Evolutionary conservation across 2,329 filamentous ascomycete species (phyloP).

Genomic region (Xylaria polymorpha): DNA sequence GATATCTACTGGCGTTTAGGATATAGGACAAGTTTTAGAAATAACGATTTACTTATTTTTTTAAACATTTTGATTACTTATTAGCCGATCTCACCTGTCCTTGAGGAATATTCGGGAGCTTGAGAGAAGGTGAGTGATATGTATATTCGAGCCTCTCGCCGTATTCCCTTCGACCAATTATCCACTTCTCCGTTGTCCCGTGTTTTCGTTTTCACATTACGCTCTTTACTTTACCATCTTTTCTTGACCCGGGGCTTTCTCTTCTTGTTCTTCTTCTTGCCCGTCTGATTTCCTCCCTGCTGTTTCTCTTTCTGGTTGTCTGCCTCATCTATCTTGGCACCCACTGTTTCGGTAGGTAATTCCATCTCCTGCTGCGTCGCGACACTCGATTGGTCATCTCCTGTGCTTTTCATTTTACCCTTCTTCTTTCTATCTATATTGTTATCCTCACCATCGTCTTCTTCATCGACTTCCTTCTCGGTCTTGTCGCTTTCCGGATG

Average conservation of each 20-base stretch:
- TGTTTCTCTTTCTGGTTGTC: background rate
- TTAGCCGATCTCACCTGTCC: background rate
- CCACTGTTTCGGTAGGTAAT: background rate
- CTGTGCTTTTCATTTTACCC: background rate
- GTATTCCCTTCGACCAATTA: background rate
- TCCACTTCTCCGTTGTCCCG: background rate
- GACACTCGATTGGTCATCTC: background rate
- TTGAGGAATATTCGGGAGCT: background rate
- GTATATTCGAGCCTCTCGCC: background rate
- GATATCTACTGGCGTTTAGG: constrained; percentile 30
- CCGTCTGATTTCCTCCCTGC: background rate
- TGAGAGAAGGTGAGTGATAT: background rate
- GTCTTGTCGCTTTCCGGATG: background rate
- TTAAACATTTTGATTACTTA: background rate
- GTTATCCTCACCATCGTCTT: background rate
- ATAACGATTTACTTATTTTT: constrained; percentile 9
- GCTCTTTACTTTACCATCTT: background rate
- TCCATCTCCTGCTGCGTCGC: too few species aligned
- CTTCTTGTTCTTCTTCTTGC: background rate
- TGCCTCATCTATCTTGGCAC: background rate
- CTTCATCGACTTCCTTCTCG: background rate
- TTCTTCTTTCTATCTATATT: background rate
- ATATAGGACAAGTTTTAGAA: constrained; percentile 24
- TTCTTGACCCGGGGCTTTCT: constrained; percentile 20
- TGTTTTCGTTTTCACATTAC: background rate